phyloP scores from a whole-genome alignment of 441 rosid species.

The Jatropha podagrica region DNA sequence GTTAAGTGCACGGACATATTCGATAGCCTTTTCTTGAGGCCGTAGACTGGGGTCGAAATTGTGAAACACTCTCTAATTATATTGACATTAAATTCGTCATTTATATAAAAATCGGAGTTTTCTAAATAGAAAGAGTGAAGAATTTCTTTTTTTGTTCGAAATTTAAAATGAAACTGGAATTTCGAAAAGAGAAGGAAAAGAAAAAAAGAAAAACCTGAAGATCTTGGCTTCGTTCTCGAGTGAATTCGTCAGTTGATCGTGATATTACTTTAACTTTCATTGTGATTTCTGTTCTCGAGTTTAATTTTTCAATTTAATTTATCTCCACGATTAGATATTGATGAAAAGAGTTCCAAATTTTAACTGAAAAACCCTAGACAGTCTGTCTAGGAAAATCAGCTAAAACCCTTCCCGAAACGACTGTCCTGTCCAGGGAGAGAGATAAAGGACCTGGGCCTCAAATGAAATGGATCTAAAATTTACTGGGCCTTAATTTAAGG shows the following conservation, averaged over 20 bases:
- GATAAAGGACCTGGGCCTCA: not conserved
- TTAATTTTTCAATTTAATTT: not conserved
- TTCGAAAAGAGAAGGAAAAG: not conserved
- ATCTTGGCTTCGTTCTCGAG: constrained; percentile 94
- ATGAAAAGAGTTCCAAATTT: not conserved
- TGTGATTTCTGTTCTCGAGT: not conserved
- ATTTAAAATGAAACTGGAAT: not conserved
- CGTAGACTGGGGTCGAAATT: constrained; percentile 86
- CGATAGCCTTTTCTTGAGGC: constrained; percentile 82
- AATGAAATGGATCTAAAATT: not conserved
- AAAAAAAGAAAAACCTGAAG: constrained; percentile 51
- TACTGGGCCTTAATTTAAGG: not conserved
- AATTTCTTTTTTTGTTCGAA: too few relatives aligned
- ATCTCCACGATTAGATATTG: not conserved
- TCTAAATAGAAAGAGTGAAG: not conserved
- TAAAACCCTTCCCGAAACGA: not conserved
- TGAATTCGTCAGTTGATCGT: constrained; percentile 80
- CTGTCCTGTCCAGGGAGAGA: not conserved
- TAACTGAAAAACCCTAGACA: not conserved
- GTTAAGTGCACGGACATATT: constrained; percentile 83
- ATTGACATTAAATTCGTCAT: constrained; percentile 4
- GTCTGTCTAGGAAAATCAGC: not conserved
- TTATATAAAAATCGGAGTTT: not conserved
- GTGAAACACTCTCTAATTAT: constrained; percentile 74
- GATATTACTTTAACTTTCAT: constrained; percentile 91